Base-by-base conservation (phyloP, 768 basidiomycete species). In the Tricholoma sp. region DNA sequence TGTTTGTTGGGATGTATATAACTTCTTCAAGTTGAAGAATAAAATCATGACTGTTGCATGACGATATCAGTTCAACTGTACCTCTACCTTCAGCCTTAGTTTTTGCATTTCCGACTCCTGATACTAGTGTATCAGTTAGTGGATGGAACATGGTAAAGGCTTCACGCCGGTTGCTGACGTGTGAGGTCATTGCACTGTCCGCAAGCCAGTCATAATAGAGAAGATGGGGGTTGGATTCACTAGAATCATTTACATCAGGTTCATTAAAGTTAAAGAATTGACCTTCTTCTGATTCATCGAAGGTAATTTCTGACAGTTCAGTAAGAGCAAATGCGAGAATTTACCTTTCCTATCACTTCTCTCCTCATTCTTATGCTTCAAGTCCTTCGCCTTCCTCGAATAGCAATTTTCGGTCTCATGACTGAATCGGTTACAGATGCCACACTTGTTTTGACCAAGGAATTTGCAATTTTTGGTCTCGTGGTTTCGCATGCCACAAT, bases 201-300 rank as follows among this genome's bases (percentile, higher is more conserved):
- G 21, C 52, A 3, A 60, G 16, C 59, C 59, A 60, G n/a, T 56
- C 35, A 37, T 50, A 56, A 51, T 50, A 56, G 19, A 50, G 24
- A 49, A 50, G 43, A 4, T n/a, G 31, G 29, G 47, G 2, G 12
- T 50, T 24, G 35, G 6, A 27, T 49, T 34, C 32, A 41, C 22
- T 19, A 1, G 21, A 31, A n/a, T 43, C 19, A 9, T 24, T 46
- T 14, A 22, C 45, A 46, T 46, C 12, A 5, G 45, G 22, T 11
- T 46, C 22, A 24, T 46, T 6, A 12, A 46, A 46, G 22, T 46
- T 46, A 22, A 46, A 22, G 12, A 24, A 22, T 46, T 46, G 22
- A 46, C 22, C 45, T 46, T 24, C 45, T 24, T 46, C 22, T 4
- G 45, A 46, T 24, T 37, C 16, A n/a, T 37, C 14, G 14, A 37